phyloP scores from a whole-genome alignment of 1,284 basidiomycete genomes.

The Trichosporon sp. region DNA sequence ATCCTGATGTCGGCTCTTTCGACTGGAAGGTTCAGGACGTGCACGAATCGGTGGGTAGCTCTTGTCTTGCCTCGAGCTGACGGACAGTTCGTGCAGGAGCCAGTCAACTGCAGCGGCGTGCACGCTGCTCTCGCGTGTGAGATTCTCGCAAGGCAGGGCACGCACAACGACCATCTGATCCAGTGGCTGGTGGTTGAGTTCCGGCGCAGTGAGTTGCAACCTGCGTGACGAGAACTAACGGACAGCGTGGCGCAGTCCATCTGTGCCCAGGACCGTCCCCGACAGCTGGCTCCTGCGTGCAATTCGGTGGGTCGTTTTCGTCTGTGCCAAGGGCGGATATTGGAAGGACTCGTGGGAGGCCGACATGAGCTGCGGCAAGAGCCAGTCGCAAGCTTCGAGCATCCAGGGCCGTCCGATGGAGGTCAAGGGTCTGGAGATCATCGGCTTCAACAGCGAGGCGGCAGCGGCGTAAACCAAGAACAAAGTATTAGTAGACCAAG shows the following conservation, averaged over 20 bases:
- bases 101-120: background rate
- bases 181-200: conserved; percentile 15
- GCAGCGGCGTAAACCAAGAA: background rate
- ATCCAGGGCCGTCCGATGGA: background rate
- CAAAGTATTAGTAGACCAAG: background rate
- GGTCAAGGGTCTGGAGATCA: background rate
- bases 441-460: background rate
- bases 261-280: background rate
- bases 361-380: background rate
- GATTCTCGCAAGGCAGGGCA: conserved; percentile 9
- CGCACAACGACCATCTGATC: background rate
- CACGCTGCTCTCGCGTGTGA: conserved; percentile 4
- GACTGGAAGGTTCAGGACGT: conserved; percentile 5
- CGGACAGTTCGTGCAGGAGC: background rate
- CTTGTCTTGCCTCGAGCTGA: background rate
- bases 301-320: background rate
- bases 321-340: conserved; percentile 2
- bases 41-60: background rate
- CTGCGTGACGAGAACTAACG: background rate
- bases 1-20: conserved; percentile 7
- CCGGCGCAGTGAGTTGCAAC: conserved; percentile 3
- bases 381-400: background rate
- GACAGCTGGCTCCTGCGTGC: conserved; percentile 13
- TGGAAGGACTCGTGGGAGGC: background rate
- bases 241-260: background rate